Conservation (phyloP, 2,329 filamentous ascomycete genomes). For the Apiospora arundinis region DNA sequence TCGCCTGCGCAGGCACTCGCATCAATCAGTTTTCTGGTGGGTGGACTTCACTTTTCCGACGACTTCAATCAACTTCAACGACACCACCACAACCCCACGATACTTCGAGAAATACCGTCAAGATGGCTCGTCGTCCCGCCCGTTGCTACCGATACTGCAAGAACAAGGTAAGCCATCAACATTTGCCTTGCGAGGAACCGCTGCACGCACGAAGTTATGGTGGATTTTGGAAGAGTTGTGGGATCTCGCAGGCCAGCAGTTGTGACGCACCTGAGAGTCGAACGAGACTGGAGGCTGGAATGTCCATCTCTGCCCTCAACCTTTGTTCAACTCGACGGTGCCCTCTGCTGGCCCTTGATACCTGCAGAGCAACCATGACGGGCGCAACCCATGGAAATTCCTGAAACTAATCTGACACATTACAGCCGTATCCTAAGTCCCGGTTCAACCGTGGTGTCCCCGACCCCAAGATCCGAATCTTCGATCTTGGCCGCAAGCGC, state of each 20-base stretch:
- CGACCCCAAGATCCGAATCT: slow-evolving; percentile 89
- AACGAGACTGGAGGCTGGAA: slow-evolving; percentile 19
- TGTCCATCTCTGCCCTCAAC: slow-evolving; percentile 23
- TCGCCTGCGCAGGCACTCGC: slow-evolving; percentile 35
- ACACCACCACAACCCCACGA: slow-evolving; percentile 43
- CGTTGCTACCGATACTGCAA: slow-evolving; percentile 99
- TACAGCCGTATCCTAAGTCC: slow-evolving; percentile 96
- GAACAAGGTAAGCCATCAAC: slow-evolving; percentile 84
- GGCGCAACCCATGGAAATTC: background rate
- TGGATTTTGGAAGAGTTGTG: background rate
- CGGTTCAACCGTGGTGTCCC: slow-evolving; percentile 99
- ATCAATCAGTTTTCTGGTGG: slow-evolving; percentile 39
- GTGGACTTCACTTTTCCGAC: slow-evolving; percentile 36
- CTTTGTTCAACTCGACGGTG: background rate
- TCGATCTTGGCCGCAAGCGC: slow-evolving; percentile 98
- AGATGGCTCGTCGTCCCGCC: slow-evolving; percentile 99
- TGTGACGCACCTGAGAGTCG: background rate
- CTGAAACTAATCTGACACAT: slow-evolving; percentile 60
- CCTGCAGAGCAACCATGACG: background rate
- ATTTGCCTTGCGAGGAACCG: background rate
- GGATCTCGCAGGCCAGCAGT: background rate
- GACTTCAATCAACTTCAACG: slow-evolving; percentile 33
- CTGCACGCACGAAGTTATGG: background rate
- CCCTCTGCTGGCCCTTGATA: background rate
- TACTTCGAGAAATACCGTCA: slow-evolving; percentile 67